Evolutionary conservation across 192 early-diverging fungal genomes (phyloP), one percentile per base, ranked within the genome.

Genomic region (Glomus cerebriforme): DNA sequence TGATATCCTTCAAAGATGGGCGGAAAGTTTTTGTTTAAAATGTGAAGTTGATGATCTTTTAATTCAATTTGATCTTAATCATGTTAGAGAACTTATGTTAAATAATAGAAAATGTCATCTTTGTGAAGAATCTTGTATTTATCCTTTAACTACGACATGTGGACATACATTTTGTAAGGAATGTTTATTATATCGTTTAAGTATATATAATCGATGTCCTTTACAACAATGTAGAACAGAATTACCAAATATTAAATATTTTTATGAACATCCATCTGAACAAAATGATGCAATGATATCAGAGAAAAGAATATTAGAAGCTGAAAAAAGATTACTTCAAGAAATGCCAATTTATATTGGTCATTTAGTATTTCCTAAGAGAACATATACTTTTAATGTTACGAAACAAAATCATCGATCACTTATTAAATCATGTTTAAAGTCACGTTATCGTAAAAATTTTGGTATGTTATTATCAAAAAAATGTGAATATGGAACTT

Each of bases 161-260:
- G 62, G 62, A 24, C 62, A 64, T 22, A 64, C 62, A 64, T 64
- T 64, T 24, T 64, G 62, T 13, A 64, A 64, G 10, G 62, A 64
- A 12, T 64, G 62, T 64, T 15, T 64, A 27, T 31, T 29, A 2
- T 15, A 64, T 64, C 22, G 15, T 10, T 31, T 64, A 22, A 64
- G 26, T 15, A 64, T 31, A 15, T 31, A 64, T 24, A 27, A 27
- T 31, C 12, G 2, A 27, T 64, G 62, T 9, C 62, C 62, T 64
- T 64, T 64, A 27, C 29, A 15, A 3, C 29, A 31, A 17, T 64
- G 62, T 10, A 29, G 62, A 27, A 64, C 29, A 9, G 34, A 35
- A 67, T n/a, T 35, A 34, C 12, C 65, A 67, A 7, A 35, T n/a
- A 29, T 13, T 17, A 29, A 29, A n/a, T 67, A 67, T 29, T n/a